A percentile compares a stretch with the other conserved stretches of the same genome.
Conservation (phyloP, 805 yeast species). For the Saccharomycopsis capsularis region DNA sequence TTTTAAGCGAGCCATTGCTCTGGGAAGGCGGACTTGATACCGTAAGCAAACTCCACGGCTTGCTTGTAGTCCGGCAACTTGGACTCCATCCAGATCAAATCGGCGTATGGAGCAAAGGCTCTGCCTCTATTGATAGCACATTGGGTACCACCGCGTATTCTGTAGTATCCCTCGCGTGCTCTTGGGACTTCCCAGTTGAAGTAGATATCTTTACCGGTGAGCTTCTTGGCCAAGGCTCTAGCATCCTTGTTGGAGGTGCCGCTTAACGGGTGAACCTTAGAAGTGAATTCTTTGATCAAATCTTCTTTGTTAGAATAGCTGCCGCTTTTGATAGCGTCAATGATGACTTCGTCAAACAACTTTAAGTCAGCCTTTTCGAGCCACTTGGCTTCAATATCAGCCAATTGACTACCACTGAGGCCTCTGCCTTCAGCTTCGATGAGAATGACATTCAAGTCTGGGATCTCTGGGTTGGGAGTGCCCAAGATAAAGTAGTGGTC, state of each 20-base stretch:
- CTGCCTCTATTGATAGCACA: slow-evolving; percentile 96
- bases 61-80: slow-evolving; percentile 89
- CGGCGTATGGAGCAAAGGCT: slow-evolving; percentile 91
- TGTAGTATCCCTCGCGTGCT: slow-evolving; percentile 94
- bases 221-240: slow-evolving; percentile 60
- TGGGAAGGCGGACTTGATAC: slow-evolving; percentile 75
- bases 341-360: slow-evolving; percentile 86
- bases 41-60: slow-evolving; percentile 91
- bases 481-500: slow-evolving; percentile 93
- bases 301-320: slow-evolving; percentile 51
- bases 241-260: slow-evolving; percentile 76
- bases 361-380: slow-evolving; percentile 71
- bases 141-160: slow-evolving; percentile 93
- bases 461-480: slow-evolving; percentile 75
- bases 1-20: slow-evolving; percentile 95
- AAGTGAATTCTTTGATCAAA: slow-evolving; percentile 57
- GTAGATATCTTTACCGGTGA: slow-evolving; percentile 69
- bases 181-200: slow-evolving; percentile 95
- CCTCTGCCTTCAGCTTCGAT: slow-evolving; percentile 76
- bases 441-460: slow-evolving; percentile 71
- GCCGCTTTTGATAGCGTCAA: slow-evolving; percentile 67
- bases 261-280: slow-evolving; percentile 67
- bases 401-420: slow-evolving; percentile 61
- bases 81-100: slow-evolving; percentile 97
- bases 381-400: slow-evolving; percentile 78